Base-by-base conservation (phyloP, 2,329 filamentous ascomycete species). In the Cladophialophora chaetospira region DNA sequence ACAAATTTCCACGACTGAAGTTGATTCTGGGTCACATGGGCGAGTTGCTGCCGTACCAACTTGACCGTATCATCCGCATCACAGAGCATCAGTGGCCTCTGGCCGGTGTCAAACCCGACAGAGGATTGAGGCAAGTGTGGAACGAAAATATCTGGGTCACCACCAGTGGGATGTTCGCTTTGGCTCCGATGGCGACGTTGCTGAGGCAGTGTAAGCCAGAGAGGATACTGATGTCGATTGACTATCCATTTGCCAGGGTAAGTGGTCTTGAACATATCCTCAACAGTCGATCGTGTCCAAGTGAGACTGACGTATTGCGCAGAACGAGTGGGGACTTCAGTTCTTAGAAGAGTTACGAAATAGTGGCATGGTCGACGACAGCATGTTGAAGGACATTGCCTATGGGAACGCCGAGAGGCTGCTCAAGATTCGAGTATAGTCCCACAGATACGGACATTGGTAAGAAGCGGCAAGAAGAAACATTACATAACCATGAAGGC, bases 61-160 rank as follows among this genome's bases (percentile, higher is more conserved):
- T 85, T 9, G 76, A 81, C 33, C 74, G 81, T 1, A 55, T 61
- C 28, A 35, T 49, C 28, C 47, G 51, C 19, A 45, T 57, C 5
- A 40, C 46, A 9, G 43, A 48, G 10, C 48, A 25, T 5, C 52
- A 52, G 23, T 59, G 57, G 57, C 48, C 45, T 3, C 50, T 59
- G 82, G 2, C 85, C 77, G 74, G 73, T 77, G 40, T 68, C 74
- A 55, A 84, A 84, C 55, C 68, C 83, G 5, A 83, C 78, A 65
- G 69, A 0, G 33, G 53, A 1, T 77, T 84, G 46, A 64, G 67
- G 9, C 70, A 79, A 10, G 79, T 83, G 1, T 86, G 79, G 74
- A 73, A 78, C 45, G 69, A 75, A 55, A 85, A 85, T 55, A 68
- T 85, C 8, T 84, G 79, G 77, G 67, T 85, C 29, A 84, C 81